Evolutionary conservation across 805 yeast genomes (phyloP).

Genomic region (Maudiozyma bulderi): DNA sequence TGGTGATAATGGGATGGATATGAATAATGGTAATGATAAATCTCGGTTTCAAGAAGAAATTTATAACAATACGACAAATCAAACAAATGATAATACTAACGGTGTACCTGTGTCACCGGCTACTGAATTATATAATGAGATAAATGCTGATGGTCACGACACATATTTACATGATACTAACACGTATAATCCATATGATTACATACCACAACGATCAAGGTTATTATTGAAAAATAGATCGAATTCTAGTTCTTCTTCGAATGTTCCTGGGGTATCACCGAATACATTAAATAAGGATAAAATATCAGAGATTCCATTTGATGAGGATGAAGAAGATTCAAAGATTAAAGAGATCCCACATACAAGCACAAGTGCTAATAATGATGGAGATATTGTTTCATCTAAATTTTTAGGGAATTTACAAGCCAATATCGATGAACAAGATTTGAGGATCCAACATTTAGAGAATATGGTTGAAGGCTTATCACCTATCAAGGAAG

Average conservation of each 20-base stretch:
- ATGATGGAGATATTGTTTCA: constrained; percentile 3
- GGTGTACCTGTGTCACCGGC: not conserved
- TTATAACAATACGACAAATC: not conserved
- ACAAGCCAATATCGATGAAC: constrained; percentile 24
- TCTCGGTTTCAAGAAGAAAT: not conserved
- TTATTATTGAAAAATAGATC: constrained; percentile 20
- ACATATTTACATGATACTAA: not conserved
- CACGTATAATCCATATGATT: not conserved
- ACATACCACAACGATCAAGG: constrained; percentile 5
- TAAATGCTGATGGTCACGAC: not conserved
- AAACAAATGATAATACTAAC: not conserved
- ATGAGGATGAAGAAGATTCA: constrained; percentile 10
- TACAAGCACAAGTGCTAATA: not conserved
- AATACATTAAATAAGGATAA: constrained; percentile 2
- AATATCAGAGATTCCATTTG: constrained; percentile 21
- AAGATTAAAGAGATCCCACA: not conserved
- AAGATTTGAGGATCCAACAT: constrained; percentile 26
- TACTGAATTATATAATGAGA: not conserved
- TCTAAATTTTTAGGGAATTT: constrained; percentile 11
- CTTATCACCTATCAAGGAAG: constrained; percentile 3
- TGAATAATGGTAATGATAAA: not conserved
- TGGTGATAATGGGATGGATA: not conserved
- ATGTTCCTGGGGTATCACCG: constrained; percentile 1
- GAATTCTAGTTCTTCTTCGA: constrained; percentile 7
- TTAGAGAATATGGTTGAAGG: constrained; percentile 23